phyloP scores from a whole-genome alignment of 2,329 filamentous ascomycete species.

The Talaromyces verruculosus region DNA sequence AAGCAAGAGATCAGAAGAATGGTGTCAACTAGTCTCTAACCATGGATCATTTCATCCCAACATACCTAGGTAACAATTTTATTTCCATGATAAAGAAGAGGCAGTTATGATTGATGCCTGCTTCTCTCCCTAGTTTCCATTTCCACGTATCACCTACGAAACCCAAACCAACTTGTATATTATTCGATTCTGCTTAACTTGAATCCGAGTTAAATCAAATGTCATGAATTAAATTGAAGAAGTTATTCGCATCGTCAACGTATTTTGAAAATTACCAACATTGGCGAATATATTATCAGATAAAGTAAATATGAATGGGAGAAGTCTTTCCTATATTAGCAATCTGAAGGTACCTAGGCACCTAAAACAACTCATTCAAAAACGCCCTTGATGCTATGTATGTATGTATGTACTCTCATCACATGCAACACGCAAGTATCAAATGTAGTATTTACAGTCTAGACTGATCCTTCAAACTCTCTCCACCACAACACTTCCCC shows the following conservation, averaged over 20 bases:
- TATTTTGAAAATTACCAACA: neutral
- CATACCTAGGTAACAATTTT: neutral
- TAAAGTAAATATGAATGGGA: neutral
- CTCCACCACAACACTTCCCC: constrained; percentile 6
- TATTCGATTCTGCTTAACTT: neutral
- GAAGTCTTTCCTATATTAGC: neutral
- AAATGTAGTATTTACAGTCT: constrained; percentile 10
- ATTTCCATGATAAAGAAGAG: no score
- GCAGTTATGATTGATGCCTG: no score
- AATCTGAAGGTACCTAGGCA: neutral
- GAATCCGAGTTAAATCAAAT: neutral
- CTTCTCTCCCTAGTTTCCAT: no score
- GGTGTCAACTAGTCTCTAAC: no score
- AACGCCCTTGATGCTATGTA: constrained; percentile 9
- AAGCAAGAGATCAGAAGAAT: no score
- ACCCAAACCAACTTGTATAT: no score
- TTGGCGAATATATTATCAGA: neutral
- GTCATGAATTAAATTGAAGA: neutral
- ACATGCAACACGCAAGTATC: neutral
- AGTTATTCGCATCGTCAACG: neutral
- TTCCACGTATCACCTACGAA: no score
- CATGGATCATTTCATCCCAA: no score
- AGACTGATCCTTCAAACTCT: constrained; percentile 9
- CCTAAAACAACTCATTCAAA: neutral
- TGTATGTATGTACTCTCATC: neutral